These are phyloP conservation scores for Barnettozyma populi DNA, from an alignment of 805 yeast genomes.

Conservation along the genomic window DNA sequence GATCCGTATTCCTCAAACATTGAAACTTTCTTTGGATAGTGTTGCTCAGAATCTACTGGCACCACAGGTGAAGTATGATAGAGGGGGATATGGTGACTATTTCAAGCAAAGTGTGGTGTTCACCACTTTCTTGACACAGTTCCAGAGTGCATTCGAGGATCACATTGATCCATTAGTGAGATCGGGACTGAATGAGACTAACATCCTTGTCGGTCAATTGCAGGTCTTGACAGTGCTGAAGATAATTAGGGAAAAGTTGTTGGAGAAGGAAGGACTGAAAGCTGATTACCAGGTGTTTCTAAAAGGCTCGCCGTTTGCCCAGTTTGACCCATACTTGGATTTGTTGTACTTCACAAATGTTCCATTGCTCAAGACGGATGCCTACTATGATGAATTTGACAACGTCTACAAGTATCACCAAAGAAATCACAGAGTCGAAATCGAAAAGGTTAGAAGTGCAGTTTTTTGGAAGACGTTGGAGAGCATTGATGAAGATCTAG, in stretches of 20 bases:
- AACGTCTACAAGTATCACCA: constrained; percentile 18
- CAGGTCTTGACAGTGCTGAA: constrained; percentile 20
- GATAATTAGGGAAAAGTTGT: constrained; percentile 9
- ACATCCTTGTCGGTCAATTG: constrained; percentile 24
- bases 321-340: constrained; percentile 28
- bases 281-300: constrained; percentile 9
- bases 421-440: constrained; percentile 16
- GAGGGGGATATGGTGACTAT: constrained; percentile 1
- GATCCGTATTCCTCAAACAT: constrained; percentile 33
- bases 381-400: constrained; percentile 25
- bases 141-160: constrained; percentile 13
- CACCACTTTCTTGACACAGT: constrained; percentile 17
- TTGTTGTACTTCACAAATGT: constrained; percentile 31
- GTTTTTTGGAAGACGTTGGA: constrained; percentile 19
- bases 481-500: constrained; percentile 25
- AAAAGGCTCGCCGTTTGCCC: constrained; percentile 20
- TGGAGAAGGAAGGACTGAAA: neutral
- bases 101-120: constrained; percentile 17
- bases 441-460: constrained; percentile 16
- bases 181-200: constrained; percentile 23
- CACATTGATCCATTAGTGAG: constrained; percentile 21
- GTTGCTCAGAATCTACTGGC: constrained; percentile 19
- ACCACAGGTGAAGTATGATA: constrained; percentile 17
- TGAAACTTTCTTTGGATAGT: constrained; percentile 30
- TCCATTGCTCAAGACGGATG: constrained; percentile 19